Conservation (phyloP, 2,329 filamentous ascomycete species). For the Diaporthe amygdali region DNA sequence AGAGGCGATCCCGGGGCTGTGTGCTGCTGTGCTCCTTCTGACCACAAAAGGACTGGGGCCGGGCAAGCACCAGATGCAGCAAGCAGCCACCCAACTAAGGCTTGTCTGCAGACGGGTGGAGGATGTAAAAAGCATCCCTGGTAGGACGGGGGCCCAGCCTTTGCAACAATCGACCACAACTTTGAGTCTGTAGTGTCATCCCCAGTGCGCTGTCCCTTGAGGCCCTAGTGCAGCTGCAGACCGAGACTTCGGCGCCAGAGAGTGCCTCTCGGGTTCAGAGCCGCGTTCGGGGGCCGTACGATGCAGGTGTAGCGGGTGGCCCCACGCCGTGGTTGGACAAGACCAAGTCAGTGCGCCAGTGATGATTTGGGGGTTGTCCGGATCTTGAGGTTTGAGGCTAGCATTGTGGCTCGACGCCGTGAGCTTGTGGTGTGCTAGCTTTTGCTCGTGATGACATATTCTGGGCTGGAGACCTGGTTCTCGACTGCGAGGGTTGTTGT, state of each 20-base stretch:
- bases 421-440: neutral
- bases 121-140: neutral
- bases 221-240: neutral
- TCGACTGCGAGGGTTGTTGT: neutral
- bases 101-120: neutral
- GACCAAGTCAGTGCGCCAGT: neutral
- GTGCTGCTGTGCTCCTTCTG: conserved; percentile 16
- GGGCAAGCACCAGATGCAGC: neutral
- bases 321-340: conserved; percentile 14
- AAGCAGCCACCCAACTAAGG: conserved; percentile 1
- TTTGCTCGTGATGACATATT: neutral
- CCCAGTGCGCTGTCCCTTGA: neutral
- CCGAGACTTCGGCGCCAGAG: neutral
- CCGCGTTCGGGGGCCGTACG: conserved; percentile 23
- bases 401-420: neutral
- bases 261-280: conserved; percentile 7
- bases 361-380: conserved; percentile 14
- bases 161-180: neutral
- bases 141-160: neutral
- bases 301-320: conserved; percentile 6
- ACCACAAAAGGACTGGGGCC: conserved; percentile 1
- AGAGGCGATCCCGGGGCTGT: conserved; percentile 20
- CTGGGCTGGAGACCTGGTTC: neutral
- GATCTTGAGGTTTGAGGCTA: neutral
- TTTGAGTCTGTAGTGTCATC: neutral